phyloP scores from a whole-genome alignment of 2,329 filamentous ascomycete species.

The Coniochaeta hoffmannii region DNA sequence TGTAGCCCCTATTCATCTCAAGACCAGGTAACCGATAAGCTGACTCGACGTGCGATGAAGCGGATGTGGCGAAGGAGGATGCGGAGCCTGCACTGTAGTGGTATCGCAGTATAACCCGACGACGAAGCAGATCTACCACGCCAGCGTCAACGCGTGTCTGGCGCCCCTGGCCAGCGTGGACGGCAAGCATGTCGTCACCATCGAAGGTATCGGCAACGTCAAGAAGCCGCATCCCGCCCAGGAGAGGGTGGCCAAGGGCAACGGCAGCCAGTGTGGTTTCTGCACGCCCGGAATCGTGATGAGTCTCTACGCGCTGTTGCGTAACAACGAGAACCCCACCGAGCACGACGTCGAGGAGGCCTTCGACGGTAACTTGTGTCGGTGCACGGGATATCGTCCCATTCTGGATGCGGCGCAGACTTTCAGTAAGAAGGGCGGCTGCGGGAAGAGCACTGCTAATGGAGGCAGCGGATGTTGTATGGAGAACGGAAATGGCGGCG shows the following conservation, averaged over 20 bases:
- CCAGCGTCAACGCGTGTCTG: constrained; percentile 91
- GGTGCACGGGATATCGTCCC: constrained; percentile 90
- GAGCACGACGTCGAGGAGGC: constrained; percentile 88
- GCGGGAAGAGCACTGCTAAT: constrained; percentile 41
- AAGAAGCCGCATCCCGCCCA: constrained; percentile 83
- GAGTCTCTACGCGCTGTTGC: constrained; percentile 87
- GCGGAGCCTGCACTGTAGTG: constrained; percentile 92
- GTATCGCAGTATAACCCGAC: constrained; percentile 91
- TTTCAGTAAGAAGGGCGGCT: constrained; percentile 53
- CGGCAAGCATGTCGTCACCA: constrained; percentile 95
- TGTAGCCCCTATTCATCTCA: constrained; percentile 14
- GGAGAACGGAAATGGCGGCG: constrained; percentile 50
- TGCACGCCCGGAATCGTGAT: constrained; percentile 98
- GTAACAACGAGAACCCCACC: constrained; percentile 72
- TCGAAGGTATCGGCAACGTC: constrained; percentile 89
- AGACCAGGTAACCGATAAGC: constrained; percentile 1
- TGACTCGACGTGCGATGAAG: constrained; percentile 23
- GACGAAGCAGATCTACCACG: constrained; percentile 89
- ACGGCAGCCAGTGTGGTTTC: constrained; percentile 90
- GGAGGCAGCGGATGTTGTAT: constrained; percentile 62
- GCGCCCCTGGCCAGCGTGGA: constrained; percentile 89
- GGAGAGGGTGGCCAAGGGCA: constrained; percentile 82
- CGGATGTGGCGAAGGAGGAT: constrained; percentile 93
- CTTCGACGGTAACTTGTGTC: constrained; percentile 92
- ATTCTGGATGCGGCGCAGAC: constrained; percentile 92